Conservation (phyloP, 192 early-diverging fungal genomes). For the Gamsiella multidivaricata region DNA sequence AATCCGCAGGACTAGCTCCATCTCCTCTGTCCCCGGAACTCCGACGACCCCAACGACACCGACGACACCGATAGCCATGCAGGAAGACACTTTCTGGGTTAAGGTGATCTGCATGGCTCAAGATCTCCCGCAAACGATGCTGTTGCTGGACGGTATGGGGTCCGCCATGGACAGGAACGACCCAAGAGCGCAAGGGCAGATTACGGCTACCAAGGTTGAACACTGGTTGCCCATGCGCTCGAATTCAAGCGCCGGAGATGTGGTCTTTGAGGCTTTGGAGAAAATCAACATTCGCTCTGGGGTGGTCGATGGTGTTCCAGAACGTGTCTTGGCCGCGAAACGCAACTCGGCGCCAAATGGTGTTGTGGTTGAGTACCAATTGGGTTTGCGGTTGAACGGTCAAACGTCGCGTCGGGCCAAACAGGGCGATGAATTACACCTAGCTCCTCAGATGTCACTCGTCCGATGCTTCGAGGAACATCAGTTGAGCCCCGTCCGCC, state of each 20-base stretch:
- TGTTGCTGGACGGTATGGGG: conserved; percentile 30
- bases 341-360: conserved; percentile 22
- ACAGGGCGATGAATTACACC: conserved; percentile 36
- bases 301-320: conserved; percentile 55
- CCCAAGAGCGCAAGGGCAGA: conserved; percentile 28
- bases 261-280: conserved; percentile 58
- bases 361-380: conserved; percentile 43
- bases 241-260: conserved; percentile 56
- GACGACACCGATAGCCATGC: conserved; percentile 15
- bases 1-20: conserved; percentile 46
- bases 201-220: conserved; percentile 22
- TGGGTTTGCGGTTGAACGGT: conserved; percentile 22
- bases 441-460: conserved; percentile 28
- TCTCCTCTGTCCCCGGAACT: conserved; percentile 31
- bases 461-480: conserved; percentile 45
- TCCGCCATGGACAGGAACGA: conserved; percentile 28
- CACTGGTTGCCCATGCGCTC: conserved; percentile 57
- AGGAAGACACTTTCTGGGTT: conserved; percentile 52
- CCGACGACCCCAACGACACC: conserved; percentile 49
- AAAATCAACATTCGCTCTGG: conserved; percentile 62
- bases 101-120: conserved; percentile 36
- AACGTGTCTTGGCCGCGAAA: conserved; percentile 24
- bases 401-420: conserved; percentile 16
- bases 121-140: conserved; percentile 35
- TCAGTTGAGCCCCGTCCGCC: conserved; percentile 33